Percentiles rank a stretch among this genome's conserved stretches.
phyloP scores from a whole-genome alignment of 495 filamentous ascomycete species.

The Aspergillus carlsbadensis region DNA sequence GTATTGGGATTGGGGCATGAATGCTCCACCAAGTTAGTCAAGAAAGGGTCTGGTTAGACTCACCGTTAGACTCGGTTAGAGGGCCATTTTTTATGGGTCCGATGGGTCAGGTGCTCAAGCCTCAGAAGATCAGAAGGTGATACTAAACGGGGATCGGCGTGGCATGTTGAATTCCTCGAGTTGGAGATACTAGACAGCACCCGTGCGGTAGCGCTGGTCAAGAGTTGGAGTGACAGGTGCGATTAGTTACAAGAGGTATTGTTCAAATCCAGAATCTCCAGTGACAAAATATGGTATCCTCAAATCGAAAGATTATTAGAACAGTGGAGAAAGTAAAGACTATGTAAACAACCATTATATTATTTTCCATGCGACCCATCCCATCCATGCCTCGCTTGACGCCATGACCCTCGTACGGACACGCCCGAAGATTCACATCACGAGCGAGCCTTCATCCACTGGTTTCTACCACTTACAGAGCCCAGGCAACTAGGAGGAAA shows the following conservation, averaged over 20 bases:
- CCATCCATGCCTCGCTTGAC: slow-evolving; percentile 7
- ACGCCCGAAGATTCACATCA: not conserved
- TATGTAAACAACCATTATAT: slow-evolving; percentile 16
- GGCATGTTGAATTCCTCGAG: too few relatives aligned
- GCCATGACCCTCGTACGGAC: slow-evolving; percentile 5
- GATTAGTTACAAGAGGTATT: not conserved
- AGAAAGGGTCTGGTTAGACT: too few relatives aligned
- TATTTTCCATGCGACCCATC: slow-evolving; percentile 15
- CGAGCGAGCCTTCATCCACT: not conserved
- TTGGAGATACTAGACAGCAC: too few relatives aligned
- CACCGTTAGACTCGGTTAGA: too few relatives aligned
- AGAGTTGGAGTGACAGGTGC: not conserved
- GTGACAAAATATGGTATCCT: not conserved
- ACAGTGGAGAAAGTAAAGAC: slow-evolving; percentile 11
- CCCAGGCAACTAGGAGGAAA: slow-evolving; percentile 36
- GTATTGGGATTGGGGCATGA: too few relatives aligned
- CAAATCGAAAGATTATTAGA: slow-evolving; percentile 3
- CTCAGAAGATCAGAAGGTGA: too few relatives aligned
- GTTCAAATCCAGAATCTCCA: not conserved
- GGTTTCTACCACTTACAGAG: slow-evolving; percentile 28
- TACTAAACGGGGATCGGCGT: too few relatives aligned
- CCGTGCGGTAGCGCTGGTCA: too few relatives aligned
- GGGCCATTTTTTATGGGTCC: too few relatives aligned
- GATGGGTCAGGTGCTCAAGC: too few relatives aligned
- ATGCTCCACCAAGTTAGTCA: too few relatives aligned